These are phyloP conservation scores for Umbellularia californica DNA, from an alignment of 164 flowering plant species.

Conservation along the genomic window DNA sequence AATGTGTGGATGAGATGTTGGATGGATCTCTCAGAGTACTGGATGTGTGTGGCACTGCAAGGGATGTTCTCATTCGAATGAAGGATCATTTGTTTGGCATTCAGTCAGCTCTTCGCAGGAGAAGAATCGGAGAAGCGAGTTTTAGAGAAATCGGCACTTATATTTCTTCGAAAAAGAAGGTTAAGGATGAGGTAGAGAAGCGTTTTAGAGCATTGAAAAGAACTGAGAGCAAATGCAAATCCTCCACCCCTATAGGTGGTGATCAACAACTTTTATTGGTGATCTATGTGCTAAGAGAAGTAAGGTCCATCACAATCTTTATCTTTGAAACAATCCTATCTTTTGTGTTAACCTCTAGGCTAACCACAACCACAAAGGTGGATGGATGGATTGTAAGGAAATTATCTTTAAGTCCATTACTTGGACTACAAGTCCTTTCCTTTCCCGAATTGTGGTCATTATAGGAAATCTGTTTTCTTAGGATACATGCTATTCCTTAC, in stretches of 20 bases:
- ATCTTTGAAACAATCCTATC: slow-evolving; percentile 28
- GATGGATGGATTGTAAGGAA: too few species aligned
- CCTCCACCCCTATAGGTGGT: background rate
- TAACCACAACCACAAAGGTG: slow-evolving; percentile 21
- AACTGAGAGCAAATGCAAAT: slow-evolving; percentile 6
- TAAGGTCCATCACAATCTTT: slow-evolving; percentile 17
- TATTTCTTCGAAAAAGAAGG: slow-evolving; percentile 23
- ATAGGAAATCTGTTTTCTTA: too few species aligned
- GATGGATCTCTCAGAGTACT: slow-evolving; percentile 34
- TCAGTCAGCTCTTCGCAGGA: slow-evolving; percentile 29
- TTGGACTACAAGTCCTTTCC: too few species aligned
- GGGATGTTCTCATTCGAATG: slow-evolving; percentile 22
- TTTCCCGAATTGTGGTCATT: too few species aligned
- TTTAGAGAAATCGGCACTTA: slow-evolving; percentile 16
- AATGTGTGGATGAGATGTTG: slow-evolving; percentile 22
- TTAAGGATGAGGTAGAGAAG: slow-evolving; percentile 26
- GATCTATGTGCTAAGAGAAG: slow-evolving; percentile 34
- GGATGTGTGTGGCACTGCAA: slow-evolving; percentile 27
- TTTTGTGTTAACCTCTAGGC: slow-evolving; percentile 22
- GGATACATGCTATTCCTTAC: too few species aligned
- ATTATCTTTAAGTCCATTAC: too few species aligned
- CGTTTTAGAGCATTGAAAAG: slow-evolving; percentile 23
- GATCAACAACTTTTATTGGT: slow-evolving; percentile 8
- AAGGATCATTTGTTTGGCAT: slow-evolving; percentile 31
- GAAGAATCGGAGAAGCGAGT: slow-evolving; percentile 5